Conservation (phyloP, 441 rosid genomes). For the Corymbia calophylla region DNA sequence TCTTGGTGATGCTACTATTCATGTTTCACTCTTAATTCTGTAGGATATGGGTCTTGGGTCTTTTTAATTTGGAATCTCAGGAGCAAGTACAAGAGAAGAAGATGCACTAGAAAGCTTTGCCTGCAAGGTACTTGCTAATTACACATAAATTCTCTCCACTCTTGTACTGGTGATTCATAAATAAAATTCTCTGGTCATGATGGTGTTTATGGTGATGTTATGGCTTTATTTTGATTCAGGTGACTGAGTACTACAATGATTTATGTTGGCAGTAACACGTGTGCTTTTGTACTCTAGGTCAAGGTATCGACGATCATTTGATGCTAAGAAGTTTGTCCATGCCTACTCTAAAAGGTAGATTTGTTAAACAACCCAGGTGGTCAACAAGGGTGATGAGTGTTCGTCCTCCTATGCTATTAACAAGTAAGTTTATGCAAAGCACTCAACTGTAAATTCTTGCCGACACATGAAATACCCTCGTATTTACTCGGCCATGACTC, state of each 20-base stretch:
- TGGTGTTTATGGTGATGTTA: neutral
- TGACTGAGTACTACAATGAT: neutral
- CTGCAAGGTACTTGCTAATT: neutral
- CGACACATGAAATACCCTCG: neutral
- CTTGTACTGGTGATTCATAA: neutral
- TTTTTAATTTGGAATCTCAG: conserved; percentile 36
- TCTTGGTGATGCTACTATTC: neutral
- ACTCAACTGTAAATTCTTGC: neutral
- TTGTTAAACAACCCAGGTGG: neutral
- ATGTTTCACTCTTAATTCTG: neutral
- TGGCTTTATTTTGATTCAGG: neutral
- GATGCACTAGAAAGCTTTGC: conserved; percentile 17
- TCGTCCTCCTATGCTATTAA: neutral
- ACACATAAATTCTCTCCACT: neutral
- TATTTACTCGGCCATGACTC: too few species aligned
- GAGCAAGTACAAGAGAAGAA: conserved; percentile 26
- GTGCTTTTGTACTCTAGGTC: neutral
- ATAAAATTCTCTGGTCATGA: neutral
- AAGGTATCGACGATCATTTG: neutral
- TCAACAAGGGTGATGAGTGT: neutral
- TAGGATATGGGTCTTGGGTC: conserved; percentile 66
- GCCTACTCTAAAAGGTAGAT: neutral
- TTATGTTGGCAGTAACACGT: neutral
- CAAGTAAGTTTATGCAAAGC: neutral
- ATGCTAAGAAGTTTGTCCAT: neutral